Base-by-base conservation (phyloP, 805 yeast genomes). In the Candida manassasensis region DNA sequence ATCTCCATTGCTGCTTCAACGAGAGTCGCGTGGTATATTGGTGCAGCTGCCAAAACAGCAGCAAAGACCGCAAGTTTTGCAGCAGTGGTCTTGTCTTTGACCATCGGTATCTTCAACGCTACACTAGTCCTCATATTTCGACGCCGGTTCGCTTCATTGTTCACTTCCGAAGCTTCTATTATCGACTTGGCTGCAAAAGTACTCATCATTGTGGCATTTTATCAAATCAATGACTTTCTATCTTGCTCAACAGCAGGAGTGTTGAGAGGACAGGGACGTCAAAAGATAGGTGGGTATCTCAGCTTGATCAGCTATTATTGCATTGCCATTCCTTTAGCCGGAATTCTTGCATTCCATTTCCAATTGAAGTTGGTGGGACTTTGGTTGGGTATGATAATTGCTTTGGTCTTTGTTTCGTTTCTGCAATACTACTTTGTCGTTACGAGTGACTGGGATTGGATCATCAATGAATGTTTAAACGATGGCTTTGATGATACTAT, bases 1-100 rank as follows among this genome's bases (percentile, higher is more conserved):
- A 71, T 82, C 25, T 77, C 85, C 6, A 80, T 84, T 36, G 84
- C 89, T 3, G 75, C 84, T 0, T 77, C 87, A 9, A 82, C 90
- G 2, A 71, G 90, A 56, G 73, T 83, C 14, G 90, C 90, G 4
- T 81, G 84, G 68, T 80, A 68, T 43, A 71, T 84, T 37, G 93
- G 93, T 17, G 84, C 86, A 1, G 79, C 71, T 7, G 55, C 70
- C 9, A 61, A 66, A 35, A 56, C 53, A 26, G 57, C 71, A 4
- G 64, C 70, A 2, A 44, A 42, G 18, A 47, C 51, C 1, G 61
- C 77, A 0, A 47, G 67, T 6, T 48, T 47, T n/a, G 64, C 70
- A 0, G 55, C 73, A 21, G 41, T 69, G 30, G 30, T 48, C 8
- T 40, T 59, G 1, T 59, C 73, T 1, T 34, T 61, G 6, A 31